Conservation (phyloP, 169 alveolate species). For the Eimeria maxima region DNA sequence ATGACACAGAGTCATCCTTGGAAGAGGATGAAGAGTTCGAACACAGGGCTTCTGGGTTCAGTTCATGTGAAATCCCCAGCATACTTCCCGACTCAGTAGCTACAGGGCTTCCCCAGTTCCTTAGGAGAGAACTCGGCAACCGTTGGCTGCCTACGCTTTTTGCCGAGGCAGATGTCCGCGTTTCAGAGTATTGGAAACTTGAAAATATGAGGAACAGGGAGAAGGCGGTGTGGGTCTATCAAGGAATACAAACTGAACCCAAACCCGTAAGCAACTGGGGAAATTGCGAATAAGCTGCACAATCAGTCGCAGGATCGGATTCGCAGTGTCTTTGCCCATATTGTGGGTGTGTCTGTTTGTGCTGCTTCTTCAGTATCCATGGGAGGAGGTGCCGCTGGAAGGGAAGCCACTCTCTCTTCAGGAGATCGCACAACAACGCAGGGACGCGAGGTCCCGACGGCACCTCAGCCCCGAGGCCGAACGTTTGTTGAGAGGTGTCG, state of each 20-base stretch:
- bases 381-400: conserved; percentile 76
- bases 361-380: conserved; percentile 63
- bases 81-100: background rate
- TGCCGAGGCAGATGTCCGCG: conserved; percentile 68
- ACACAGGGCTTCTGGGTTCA: background rate
- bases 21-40: conserved; percentile 34
- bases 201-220: conserved; percentile 46
- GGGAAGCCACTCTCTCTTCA: conserved; percentile 39
- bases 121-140: conserved; percentile 69
- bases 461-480: conserved; percentile 64
- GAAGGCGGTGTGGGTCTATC: conserved; percentile 69
- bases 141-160: conserved; percentile 56
- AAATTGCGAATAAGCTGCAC: no score
- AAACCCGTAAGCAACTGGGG: conserved; percentile 27
- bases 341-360: background rate
- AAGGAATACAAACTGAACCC: conserved; percentile 50
- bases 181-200: conserved; percentile 73
- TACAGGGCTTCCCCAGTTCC: conserved; percentile 35
- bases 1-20: conserved; percentile 58
- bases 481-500: conserved; percentile 46
- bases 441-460: conserved; percentile 20
- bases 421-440: conserved; percentile 68
- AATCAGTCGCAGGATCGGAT: background rate
- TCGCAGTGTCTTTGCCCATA: background rate
- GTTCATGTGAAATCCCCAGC: background rate